Percentiles rank a stretch among this genome's conserved stretches.
These are phyloP conservation scores for Hymenotorrendiella dingleyae DNA, from an alignment of 2,329 filamentous ascomycete genomes.

Conservation along the genomic window DNA sequence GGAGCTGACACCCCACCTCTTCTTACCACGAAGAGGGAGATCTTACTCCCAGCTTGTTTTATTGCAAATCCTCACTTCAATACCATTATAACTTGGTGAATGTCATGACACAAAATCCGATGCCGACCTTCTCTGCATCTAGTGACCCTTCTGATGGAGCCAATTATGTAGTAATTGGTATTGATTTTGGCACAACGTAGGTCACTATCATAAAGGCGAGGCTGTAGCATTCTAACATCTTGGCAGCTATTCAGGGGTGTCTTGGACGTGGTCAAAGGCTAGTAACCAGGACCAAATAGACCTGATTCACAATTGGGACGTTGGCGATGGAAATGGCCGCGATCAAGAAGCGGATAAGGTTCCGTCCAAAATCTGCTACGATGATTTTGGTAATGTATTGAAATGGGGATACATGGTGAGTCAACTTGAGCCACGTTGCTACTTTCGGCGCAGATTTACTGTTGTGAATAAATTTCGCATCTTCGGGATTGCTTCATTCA, in stretches of 20 bases:
- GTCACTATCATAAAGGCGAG: not conserved
- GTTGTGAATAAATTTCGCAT: too few relatives aligned
- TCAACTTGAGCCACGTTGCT: too few relatives aligned
- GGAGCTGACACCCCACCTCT: too few relatives aligned
- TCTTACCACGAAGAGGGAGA: too few relatives aligned
- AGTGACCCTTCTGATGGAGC: too few relatives aligned
- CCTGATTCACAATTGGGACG: constrained; percentile 1
- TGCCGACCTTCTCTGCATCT: too few relatives aligned
- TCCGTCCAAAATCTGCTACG: constrained; percentile 5
- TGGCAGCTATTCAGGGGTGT: constrained; percentile 4
- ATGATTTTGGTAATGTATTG: not conserved
- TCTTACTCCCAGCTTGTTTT: too few relatives aligned
- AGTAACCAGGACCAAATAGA: constrained; percentile 4
- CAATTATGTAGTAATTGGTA: constrained; percentile 6
- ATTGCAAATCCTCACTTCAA: too few relatives aligned
- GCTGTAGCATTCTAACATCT: not conserved
- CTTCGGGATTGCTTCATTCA: too few relatives aligned
- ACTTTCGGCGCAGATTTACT: too few relatives aligned
- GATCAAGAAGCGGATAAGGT: constrained; percentile 6
- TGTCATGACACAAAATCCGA: too few relatives aligned
- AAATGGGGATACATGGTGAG: constrained; percentile 8
- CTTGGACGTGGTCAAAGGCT: constrained; percentile 5
- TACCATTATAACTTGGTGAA: too few relatives aligned
- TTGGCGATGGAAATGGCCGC: not conserved
- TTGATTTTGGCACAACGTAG: constrained; percentile 11